phyloP scores from a whole-genome alignment of 352 stramenopile genomes.

The Globisporangium solare region DNA sequence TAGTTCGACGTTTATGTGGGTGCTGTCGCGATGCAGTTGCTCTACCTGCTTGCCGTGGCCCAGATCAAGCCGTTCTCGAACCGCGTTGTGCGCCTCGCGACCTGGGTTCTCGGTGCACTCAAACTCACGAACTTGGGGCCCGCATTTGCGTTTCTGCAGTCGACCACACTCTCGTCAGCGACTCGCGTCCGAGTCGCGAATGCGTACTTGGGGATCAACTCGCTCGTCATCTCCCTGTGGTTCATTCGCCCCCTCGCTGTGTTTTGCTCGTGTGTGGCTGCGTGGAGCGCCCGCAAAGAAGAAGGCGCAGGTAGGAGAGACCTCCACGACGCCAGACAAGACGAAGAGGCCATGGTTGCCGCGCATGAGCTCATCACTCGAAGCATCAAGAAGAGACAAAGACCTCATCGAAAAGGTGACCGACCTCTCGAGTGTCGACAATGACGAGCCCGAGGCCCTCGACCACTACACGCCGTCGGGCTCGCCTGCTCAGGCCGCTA shows the following conservation, averaged over 20 bases:
- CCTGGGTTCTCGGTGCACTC: slow-evolving; percentile 12
- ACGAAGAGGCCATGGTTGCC: too few relatives aligned
- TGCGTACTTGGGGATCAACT: slow-evolving; percentile 24
- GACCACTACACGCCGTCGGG: slow-evolving; percentile 13
- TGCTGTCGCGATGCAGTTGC: slow-evolving; percentile 27
- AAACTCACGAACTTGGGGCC: slow-evolving; percentile 30
- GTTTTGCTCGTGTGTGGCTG: slow-evolving; percentile 14
- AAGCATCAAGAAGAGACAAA: not conserved
- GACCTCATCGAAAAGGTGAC: not conserved
- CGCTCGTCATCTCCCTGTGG: slow-evolving; percentile 28
- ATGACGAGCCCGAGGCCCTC: not conserved
- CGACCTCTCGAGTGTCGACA: not conserved
- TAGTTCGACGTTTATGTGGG: slow-evolving; percentile 22
- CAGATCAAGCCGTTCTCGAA: slow-evolving; percentile 30
- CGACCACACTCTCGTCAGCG: slow-evolving; percentile 12
- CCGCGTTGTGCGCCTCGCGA: slow-evolving; percentile 10
- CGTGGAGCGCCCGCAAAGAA: slow-evolving; percentile 7
- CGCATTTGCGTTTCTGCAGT: slow-evolving; percentile 30
- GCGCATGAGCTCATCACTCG: too few relatives aligned
- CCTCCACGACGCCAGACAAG: too few relatives aligned
- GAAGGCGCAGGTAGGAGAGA: too few relatives aligned
- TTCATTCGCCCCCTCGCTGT: slow-evolving; percentile 24
- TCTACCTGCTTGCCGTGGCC: slow-evolving; percentile 27
- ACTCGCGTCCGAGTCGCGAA: slow-evolving; percentile 18
- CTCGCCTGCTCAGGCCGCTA: slow-evolving; percentile 17